Evolutionary conservation across 257 asterid genomes (phyloP), one percentile per base, ranked within the genome.

Genomic region (Cynanchum wilfordii): DNA sequence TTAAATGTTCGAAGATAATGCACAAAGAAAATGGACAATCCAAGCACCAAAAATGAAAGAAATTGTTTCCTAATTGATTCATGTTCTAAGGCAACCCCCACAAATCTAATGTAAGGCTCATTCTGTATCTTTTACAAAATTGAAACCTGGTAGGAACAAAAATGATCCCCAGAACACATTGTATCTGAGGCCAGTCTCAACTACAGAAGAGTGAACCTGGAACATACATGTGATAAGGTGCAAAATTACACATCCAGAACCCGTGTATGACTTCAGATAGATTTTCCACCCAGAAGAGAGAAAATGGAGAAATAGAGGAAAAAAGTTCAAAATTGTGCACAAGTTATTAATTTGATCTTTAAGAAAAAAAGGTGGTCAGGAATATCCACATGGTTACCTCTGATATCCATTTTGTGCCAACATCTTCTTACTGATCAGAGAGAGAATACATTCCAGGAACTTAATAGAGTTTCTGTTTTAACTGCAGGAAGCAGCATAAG

Each of bases 1-100:
- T 71, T 60, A 68, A 51, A 30, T 36, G 74, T 50, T 58, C 59
- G 79, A 68, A 70, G 65, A 58, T 64, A 36, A 75, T 69, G 25
- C 10, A 73, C 2, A 68, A 58, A 75, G 68, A 30, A 59, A 49
- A 69, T 59, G 78, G 52, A 75, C 62, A 49, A 59, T 33, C 44
- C 6, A 33, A 16, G 25, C n/a, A 45, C 49, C 49, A 59, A 59
- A 56, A 58, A 58, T 72, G 29, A 52, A 52, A 20, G 25, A 27
- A 33, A 57, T 33, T 20, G 57, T 75, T 58, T 30, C 59, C 55
- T 1, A 74, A 72, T 17, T 3, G 54, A 42, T 16, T 64, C 29
- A 51, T 29, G 24, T 36, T 25, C 40, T 49, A 66, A 22, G 52
- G 52, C 16, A 67, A 68, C 45, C 20, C 2, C 52, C 52, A 49